Base-by-base conservation (phyloP, 441 rosid species). In the Populus trichocarpa region DNA sequence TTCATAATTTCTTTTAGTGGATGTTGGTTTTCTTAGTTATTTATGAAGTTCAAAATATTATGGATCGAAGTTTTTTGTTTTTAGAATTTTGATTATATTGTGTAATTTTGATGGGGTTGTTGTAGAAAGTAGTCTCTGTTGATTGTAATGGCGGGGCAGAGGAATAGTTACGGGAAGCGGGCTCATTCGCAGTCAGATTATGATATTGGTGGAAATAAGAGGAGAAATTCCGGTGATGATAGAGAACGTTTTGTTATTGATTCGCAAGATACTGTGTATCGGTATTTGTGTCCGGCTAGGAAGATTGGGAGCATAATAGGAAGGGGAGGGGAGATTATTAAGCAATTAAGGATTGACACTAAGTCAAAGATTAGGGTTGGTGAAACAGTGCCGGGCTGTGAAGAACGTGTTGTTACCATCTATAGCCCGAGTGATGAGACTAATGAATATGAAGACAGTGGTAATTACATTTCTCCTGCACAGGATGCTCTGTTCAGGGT, bases 291-390 rank as follows among this genome's bases (percentile, higher is more conserved):
- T 76, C 98, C 98, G 0, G 85, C 78, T 26, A 89, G 85, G 87
- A 97, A 90, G 87, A 93, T 97, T 75, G 99, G 99, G 78, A 93
- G 98, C 79, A 90, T 97, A 33, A 97, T 97, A 63, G 99, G 99
- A 50, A 86, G 89, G 70, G 99, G 98, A 78, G 98, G 99, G 42
- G 99, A 94, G n/a, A 97, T 94, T 75, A 92, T 90, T 10, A 94
- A 94, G 90, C 99, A 94, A 75, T 83, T 97, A 70, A 91, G 98
- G 69, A 76, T 73, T 18, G 99, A 97, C 33, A 97, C 98, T 36
- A 94, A 89, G 80, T 83, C 99, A 5, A 94, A 94, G 79, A 92
- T 97, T 63, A 90, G 91, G 72, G 93, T 97, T 74, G 95, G 96
- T 38, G 97, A 93, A 81, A 85, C 97, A 0, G 82, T 92, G 76